These are phyloP conservation scores for Saccharomyces cerevisiae DNA, from an alignment of 805 yeast species.

Conservation along the genomic window DNA sequence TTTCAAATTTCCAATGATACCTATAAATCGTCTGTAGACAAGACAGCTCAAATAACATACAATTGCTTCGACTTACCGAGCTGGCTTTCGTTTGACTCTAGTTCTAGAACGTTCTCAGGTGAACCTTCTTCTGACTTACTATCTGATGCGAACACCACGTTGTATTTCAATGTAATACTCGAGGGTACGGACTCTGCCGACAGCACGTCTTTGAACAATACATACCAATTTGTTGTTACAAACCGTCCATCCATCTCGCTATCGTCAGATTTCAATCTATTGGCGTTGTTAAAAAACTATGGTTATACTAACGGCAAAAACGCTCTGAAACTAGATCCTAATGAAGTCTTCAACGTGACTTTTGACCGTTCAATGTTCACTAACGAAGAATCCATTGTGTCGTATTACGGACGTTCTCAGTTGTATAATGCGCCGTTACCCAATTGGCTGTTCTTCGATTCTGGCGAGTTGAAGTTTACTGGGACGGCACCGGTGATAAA, in stretches of 20 bases:
- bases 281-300: constrained; percentile 46
- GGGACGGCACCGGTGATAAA: constrained; percentile 87
- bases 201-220: constrained; percentile 34
- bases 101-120: constrained; percentile 58
- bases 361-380: constrained; percentile 58
- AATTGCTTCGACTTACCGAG: constrained; percentile 52
- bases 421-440: constrained; percentile 80
- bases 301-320: constrained; percentile 73
- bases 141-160: constrained; percentile 36
- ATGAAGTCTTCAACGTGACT: constrained; percentile 53
- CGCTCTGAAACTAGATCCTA: constrained; percentile 68
- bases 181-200: constrained; percentile 60
- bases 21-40: constrained; percentile 39
- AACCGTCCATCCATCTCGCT: constrained; percentile 39
- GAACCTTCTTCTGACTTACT: constrained; percentile 27
- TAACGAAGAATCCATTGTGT: constrained; percentile 40
- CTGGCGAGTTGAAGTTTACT: constrained; percentile 52
- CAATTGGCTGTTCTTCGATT: constrained; percentile 73
- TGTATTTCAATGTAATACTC: constrained; percentile 42
- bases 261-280: constrained; percentile 34
- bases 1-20: constrained; percentile 70
- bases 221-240: constrained; percentile 56
- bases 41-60: constrained; percentile 42
- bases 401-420: constrained; percentile 72
- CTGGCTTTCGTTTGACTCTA: constrained; percentile 71